Percentiles rank a stretch among this genome's conserved stretches.
Conservation (phyloP, 2,329 filamentous ascomycete species). For the Zalaria obscura region DNA sequence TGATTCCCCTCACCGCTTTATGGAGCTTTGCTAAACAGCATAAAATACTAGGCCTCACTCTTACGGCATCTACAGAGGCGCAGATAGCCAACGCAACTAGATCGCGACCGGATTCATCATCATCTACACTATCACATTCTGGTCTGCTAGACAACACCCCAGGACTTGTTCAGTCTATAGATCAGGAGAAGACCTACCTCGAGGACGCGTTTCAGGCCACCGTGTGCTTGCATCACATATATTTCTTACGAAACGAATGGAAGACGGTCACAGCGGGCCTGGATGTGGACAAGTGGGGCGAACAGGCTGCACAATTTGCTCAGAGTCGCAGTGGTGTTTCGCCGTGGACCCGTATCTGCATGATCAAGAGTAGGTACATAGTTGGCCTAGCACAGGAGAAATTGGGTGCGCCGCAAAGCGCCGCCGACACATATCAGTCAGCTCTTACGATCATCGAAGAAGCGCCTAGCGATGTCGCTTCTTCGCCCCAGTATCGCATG, state of each 20-base stretch:
- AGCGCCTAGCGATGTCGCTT: slow-evolving; percentile 1
- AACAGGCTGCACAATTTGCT: background rate
- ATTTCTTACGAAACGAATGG: slow-evolving; percentile 54
- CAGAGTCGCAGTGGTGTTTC: background rate
- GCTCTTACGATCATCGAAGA: slow-evolving; percentile 2
- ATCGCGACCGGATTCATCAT: slow-evolving; percentile 26
- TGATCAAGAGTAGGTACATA: slow-evolving; percentile 15
- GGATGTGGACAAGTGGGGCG: slow-evolving; percentile 3
- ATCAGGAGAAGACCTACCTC: slow-evolving; percentile 24
- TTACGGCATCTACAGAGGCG: slow-evolving; percentile 32
- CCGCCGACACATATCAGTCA: slow-evolving; percentile 1
- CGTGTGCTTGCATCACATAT: slow-evolving; percentile 72
- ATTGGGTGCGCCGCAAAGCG: slow-evolving; percentile 9
- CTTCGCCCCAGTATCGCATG: slow-evolving; percentile 4
- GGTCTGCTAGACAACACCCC: slow-evolving; percentile 4
- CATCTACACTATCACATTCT: slow-evolving; percentile 18
- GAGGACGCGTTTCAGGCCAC: slow-evolving; percentile 60
- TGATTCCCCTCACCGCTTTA: slow-evolving; percentile 11
- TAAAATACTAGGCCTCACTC: slow-evolving; percentile 24
- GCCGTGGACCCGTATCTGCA: slow-evolving; percentile 3
- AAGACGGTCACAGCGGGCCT: slow-evolving; percentile 2
- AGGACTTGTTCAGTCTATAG: slow-evolving; percentile 12
- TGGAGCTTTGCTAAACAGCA: slow-evolving; percentile 6
- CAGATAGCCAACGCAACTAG: slow-evolving; percentile 28
- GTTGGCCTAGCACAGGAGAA: slow-evolving; percentile 14